These are phyloP conservation scores for Penicillium dipodomyicola DNA, from an alignment of 495 filamentous ascomycete species.

Conservation along the genomic window DNA sequence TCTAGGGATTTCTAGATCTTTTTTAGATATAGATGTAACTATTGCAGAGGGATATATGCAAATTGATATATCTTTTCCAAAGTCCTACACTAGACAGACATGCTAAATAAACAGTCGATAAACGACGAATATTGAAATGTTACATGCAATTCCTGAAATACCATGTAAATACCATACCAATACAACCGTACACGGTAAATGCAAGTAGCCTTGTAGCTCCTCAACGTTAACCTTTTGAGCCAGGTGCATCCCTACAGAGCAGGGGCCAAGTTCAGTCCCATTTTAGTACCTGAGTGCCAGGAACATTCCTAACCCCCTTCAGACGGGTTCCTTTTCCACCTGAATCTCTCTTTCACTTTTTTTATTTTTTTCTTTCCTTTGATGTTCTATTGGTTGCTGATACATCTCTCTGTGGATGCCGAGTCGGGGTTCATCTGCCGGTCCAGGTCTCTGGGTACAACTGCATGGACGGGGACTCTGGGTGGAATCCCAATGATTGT, in stretches of 20 bases:
- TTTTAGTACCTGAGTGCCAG: slow-evolving; percentile 11
- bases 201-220: slow-evolving; percentile 4
- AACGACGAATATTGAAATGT: background rate
- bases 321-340: slow-evolving; percentile 6
- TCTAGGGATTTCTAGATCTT: no score
- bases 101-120: no score
- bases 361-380: background rate
- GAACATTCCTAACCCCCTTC: slow-evolving; percentile 4
- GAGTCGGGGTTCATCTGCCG: slow-evolving; percentile 4
- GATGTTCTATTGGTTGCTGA: background rate
- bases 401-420: slow-evolving; percentile 2
- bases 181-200: background rate
- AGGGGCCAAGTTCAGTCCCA: slow-evolving; percentile 10
- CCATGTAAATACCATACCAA: background rate
- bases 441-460: slow-evolving; percentile 1
- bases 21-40: no score
- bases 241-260: slow-evolving; percentile 13
- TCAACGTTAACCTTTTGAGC: slow-evolving; percentile 16
- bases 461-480: slow-evolving; percentile 7
- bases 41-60: no score
- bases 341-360: background rate
- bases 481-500: slow-evolving; percentile 26
- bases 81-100: no score
- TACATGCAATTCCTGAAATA: background rate
- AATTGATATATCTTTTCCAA: no score